Conservation (phyloP, 1,139 yeast species). For the Candida pseudoviswanathii region DNA sequence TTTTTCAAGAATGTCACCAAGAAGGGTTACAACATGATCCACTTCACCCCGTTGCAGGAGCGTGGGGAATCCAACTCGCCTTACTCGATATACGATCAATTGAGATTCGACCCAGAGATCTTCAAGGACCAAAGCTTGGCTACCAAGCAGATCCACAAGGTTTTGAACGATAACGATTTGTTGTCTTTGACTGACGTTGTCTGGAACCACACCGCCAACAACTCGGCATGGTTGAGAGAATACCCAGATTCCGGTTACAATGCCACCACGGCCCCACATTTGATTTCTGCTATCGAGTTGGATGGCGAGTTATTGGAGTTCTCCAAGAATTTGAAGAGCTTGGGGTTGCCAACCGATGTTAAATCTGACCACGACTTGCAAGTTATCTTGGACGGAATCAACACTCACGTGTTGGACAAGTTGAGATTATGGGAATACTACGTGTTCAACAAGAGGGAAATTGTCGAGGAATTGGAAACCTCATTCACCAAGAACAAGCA, state of each 20-base stretch:
- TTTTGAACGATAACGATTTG: constrained; percentile 60
- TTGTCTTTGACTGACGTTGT: constrained; percentile 89
- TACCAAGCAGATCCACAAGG: constrained; percentile 24
- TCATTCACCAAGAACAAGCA: constrained; percentile 38
- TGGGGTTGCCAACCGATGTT: constrained; percentile 64
- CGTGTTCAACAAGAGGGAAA: constrained; percentile 57
- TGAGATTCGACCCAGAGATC: constrained; percentile 66
- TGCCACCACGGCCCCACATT: constrained; percentile 84
- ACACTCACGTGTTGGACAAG: constrained; percentile 63
- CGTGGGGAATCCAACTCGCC: constrained; percentile 93
- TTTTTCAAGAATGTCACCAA: constrained; percentile 60
- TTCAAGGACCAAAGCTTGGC: constrained; percentile 51
- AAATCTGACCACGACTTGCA: constrained; percentile 55
- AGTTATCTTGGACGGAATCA: constrained; percentile 64
- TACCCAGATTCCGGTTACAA: constrained; percentile 94
- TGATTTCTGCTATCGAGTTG: constrained; percentile 79
- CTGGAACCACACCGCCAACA: constrained; percentile 91
- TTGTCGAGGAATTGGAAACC: constrained; percentile 34
- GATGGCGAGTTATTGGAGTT: constrained; percentile 70
- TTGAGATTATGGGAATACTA: constrained; percentile 87
- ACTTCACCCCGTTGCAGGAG: constrained; percentile 89
- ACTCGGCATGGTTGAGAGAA: constrained; percentile 80
- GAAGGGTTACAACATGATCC: constrained; percentile 93
- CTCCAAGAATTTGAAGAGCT: constrained; percentile 52
- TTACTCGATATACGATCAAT: constrained; percentile 86